Evolutionary conservation across 179 eudicot genomes (phyloP), one percentile per base, ranked within the genome.

Genomic region (Monotropa hypopitys): DNA sequence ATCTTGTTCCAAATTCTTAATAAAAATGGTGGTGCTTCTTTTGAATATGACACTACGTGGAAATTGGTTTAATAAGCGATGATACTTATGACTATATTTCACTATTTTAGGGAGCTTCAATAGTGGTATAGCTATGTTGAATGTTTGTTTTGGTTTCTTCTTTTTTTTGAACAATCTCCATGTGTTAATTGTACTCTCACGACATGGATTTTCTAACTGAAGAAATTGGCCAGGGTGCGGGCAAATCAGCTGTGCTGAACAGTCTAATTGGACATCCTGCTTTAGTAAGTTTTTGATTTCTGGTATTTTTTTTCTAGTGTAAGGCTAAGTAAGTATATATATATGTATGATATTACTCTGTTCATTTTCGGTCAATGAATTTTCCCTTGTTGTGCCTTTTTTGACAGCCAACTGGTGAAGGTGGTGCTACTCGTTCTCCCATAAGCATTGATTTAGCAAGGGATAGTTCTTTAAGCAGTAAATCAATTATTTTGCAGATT

Each of bases 371-470:
- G 51, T 21, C 13, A 50, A 21, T 33, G n/a, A 26, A 9, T 67
- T 77, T 12, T 47, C 20, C 62, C 59, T 59, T 50, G 4, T 63
- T 56, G 43, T 57, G 38, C 71, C 7, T 49, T 79, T 61, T 74
- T 86, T 70, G 70, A 78, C 89, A 96, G 99, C 99, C 99, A 76
- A 96, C 99, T 75, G 99, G 99, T 81, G 99, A 96, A 88, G 97
- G 97, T 86, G 99, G 99, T 77, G 99, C 99, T 65, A 96, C 99
- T 26, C 97, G 99, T 75, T 98, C 99, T 78, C 99, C 99, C 21
- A 96, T 96, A 77, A 89, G 91, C 86, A 87, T 96, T 68, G 99
- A 93, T 68, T 89, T 96, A 78, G 77, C 83, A 46, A 86, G 98
- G 84, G 98, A 96, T 86, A 79, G 87, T 77, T 87, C 97, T 49